phyloP scores from a whole-genome alignment of 2,329 filamentous ascomycete genomes.

The Aulographum hederae region DNA sequence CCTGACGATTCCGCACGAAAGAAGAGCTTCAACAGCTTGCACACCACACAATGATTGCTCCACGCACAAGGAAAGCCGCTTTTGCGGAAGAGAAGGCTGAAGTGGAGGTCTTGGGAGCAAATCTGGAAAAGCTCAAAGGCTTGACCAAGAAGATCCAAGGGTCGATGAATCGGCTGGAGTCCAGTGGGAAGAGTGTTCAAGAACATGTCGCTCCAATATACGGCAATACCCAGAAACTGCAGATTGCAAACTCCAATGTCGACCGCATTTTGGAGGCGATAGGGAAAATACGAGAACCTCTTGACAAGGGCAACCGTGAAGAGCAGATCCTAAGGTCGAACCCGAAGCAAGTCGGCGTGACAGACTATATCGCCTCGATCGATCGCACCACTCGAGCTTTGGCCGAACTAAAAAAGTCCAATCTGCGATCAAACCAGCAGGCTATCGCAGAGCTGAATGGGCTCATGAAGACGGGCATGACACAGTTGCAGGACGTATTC shows the following conservation, averaged over 20 bases:
- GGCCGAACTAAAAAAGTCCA: conserved; percentile 70
- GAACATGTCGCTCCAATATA: conserved; percentile 87
- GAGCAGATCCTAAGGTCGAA: conserved; percentile 79
- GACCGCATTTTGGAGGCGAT: conserved; percentile 75
- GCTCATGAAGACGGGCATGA: conserved; percentile 61
- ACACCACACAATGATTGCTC: not conserved
- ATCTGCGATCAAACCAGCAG: conserved; percentile 79
- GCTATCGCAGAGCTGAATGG: conserved; percentile 64
- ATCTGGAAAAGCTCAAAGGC: conserved; percentile 78
- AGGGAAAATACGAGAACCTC: conserved; percentile 72
- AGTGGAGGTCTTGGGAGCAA: conserved; percentile 47
- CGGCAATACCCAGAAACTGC: conserved; percentile 76
- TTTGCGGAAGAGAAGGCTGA: conserved; percentile 50
- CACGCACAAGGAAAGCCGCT: conserved; percentile 14
- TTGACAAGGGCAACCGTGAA: conserved; percentile 80
- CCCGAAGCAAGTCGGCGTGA: conserved; percentile 66
- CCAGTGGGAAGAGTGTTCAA: conserved; percentile 75
- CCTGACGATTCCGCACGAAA: too few species aligned
- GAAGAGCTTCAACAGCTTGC: too few species aligned
- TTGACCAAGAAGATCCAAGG: conserved; percentile 92
- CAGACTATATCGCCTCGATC: conserved; percentile 73
- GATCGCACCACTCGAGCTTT: conserved; percentile 80
- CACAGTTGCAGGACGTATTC: conserved; percentile 71
- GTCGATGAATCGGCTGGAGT: conserved; percentile 66
- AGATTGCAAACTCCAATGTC: conserved; percentile 77